Evolutionary conservation across 306 rosid species (phyloP).

Genomic region (Quercus gilva): DNA sequence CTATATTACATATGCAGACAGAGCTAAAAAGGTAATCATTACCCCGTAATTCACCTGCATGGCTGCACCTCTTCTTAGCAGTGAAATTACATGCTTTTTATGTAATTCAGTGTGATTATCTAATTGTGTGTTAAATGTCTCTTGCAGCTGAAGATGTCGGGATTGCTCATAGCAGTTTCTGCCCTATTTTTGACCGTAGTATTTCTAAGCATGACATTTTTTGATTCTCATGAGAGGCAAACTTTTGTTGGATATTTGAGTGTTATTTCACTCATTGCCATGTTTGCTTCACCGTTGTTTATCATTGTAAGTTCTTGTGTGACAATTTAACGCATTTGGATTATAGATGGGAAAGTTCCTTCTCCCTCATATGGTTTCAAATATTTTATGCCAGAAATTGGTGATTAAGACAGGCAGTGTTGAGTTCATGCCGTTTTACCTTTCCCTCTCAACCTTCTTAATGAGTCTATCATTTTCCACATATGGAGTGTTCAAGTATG

Average conservation of each 20-base stretch:
- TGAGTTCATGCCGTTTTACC: constrained; percentile 42
- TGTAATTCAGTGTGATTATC: background rate
- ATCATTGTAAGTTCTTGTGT: constrained; percentile 29
- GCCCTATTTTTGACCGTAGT: constrained; percentile 19
- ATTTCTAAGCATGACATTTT: constrained; percentile 13
- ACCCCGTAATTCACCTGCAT: background rate
- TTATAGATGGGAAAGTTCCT: background rate
- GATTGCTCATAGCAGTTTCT: constrained; percentile 21
- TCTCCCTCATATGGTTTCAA: background rate
- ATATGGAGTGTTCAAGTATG: constrained; percentile 37
- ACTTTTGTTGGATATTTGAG: constrained; percentile 32
- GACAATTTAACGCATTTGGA: background rate
- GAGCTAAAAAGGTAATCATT: constrained; percentile 11
- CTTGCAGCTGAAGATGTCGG: constrained; percentile 40
- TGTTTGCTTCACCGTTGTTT: constrained; percentile 46
- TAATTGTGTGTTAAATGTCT: background rate
- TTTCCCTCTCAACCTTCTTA: constrained; percentile 44
- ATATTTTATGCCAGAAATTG: constrained; percentile 25
- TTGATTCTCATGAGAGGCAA: constrained; percentile 23
- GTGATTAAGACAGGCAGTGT: constrained; percentile 42
- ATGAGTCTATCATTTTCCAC: constrained; percentile 39
- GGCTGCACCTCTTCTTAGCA: background rate
- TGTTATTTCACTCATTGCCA: constrained; percentile 36
- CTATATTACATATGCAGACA: constrained; percentile 22
- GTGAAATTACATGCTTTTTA: background rate